Evolutionary conservation across 306 rosid species (phyloP).

Genomic region (Luffa acutangula): DNA sequence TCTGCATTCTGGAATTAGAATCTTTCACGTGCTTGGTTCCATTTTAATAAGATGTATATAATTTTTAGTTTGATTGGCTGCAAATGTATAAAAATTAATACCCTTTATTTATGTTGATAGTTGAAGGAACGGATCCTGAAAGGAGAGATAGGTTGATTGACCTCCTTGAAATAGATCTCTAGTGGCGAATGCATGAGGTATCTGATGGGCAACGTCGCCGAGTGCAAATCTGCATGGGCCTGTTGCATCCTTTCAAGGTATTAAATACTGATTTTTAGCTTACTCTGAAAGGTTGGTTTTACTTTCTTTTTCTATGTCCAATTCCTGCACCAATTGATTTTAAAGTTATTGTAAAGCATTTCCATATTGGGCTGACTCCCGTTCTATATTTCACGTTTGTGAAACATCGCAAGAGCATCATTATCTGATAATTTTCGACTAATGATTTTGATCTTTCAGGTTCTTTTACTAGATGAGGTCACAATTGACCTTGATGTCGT

Average conservation of each 20-base stretch:
- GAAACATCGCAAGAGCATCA: background rate
- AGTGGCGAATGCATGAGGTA: conserved; percentile 96
- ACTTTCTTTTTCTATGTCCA: background rate
- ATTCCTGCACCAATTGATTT: background rate
- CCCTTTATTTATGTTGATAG: conserved; percentile 32
- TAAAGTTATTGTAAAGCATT: background rate
- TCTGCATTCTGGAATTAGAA: background rate
- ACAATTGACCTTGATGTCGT: conserved; percentile 96
- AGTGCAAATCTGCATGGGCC: conserved; percentile 97
- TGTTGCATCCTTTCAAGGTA: conserved; percentile 93
- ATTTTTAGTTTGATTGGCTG: background rate
- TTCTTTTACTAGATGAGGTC: conserved; percentile 87
- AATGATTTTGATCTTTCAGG: conserved; percentile 38
- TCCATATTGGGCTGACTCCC: background rate
- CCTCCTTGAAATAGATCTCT: conserved; percentile 79
- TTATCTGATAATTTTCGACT: background rate
- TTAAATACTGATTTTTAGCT: background rate
- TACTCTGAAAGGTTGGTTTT: background rate
- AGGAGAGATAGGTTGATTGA: conserved; percentile 84
- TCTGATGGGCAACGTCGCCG: conserved; percentile 97
- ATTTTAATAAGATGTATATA: background rate
- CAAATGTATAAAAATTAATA: background rate
- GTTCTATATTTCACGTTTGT: background rate
- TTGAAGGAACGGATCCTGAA: conserved; percentile 74
- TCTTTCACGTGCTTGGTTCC: background rate